Conservation (phyloP, 441 rosid genomes). For the Pelargonium exstipulatum region DNA sequence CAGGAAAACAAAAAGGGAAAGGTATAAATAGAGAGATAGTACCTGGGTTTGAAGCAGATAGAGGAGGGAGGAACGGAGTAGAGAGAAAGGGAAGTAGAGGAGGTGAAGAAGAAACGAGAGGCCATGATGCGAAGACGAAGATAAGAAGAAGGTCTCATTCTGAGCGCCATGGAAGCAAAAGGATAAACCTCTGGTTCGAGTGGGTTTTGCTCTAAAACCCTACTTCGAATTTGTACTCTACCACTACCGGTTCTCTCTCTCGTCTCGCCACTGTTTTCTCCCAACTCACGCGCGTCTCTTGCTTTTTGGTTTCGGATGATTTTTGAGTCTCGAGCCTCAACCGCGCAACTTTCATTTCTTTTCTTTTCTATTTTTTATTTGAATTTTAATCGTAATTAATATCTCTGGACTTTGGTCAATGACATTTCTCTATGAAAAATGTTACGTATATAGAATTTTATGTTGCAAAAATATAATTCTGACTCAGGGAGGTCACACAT, state of each 20-base stretch:
- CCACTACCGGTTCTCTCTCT: neutral
- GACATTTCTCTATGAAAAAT: too few relatives aligned
- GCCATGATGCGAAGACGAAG: conserved; percentile 36
- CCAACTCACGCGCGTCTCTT: neutral
- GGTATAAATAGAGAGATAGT: neutral
- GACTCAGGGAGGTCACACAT: too few relatives aligned
- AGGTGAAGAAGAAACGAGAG: conserved; percentile 26
- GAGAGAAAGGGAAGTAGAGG: conserved; percentile 17
- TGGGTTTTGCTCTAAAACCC: neutral
- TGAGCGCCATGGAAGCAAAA: conserved; percentile 32
- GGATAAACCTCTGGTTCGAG: neutral
- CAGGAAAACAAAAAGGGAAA: conserved; percentile 1
- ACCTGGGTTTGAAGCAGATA: conserved; percentile 39
- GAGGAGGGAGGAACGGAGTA: conserved; percentile 26
- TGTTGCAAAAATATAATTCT: too few relatives aligned
- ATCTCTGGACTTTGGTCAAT: too few relatives aligned
- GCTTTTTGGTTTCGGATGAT: neutral
- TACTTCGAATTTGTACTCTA: neutral
- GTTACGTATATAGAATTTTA: too few relatives aligned
- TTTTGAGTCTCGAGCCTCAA: neutral
- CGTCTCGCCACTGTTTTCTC: neutral
- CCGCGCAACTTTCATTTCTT: too few relatives aligned
- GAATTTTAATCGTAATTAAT: too few relatives aligned
- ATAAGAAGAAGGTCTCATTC: conserved; percentile 34
- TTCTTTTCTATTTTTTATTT: too few relatives aligned